Evolutionary conservation across 129 eudicot genomes (phyloP).

Genomic region (Silybum marianum): DNA sequence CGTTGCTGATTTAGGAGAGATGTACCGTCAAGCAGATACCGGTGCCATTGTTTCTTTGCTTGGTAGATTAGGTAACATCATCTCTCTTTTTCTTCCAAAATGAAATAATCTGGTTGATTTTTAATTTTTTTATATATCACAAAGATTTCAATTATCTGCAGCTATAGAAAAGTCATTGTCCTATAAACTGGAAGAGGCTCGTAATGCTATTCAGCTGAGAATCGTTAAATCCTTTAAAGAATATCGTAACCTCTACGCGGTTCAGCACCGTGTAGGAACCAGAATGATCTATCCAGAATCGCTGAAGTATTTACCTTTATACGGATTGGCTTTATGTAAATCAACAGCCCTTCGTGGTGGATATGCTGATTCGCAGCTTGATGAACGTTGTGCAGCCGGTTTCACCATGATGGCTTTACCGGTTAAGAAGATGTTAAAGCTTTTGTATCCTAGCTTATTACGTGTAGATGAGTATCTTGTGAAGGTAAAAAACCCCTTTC

Average conservation of each 20-base stretch:
- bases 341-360: conserved; percentile 89
- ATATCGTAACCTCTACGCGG: conserved; percentile 80
- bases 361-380: conserved; percentile 75
- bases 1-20: conserved; percentile 88
- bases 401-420: conserved; percentile 96
- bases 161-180: conserved; percentile 81
- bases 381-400: conserved; percentile 93
- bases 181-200: conserved; percentile 85
- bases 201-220: conserved; percentile 58
- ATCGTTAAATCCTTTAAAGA: conserved; percentile 87
- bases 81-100: background rate
- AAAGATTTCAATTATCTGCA: conserved; percentile 31
- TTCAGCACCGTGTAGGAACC: conserved; percentile 79
- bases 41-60: conserved; percentile 85
- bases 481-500: conserved; percentile 48
- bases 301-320: conserved; percentile 66
- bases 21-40: conserved; percentile 91
- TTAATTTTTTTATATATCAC: background rate
- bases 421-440: conserved; percentile 68
- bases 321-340: conserved; percentile 69
- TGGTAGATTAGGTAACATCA: conserved; percentile 65
- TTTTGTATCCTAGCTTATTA: conserved; percentile 70
- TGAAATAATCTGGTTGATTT: background rate
- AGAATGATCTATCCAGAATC: conserved; percentile 96
- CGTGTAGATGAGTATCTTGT: conserved; percentile 70